These are phyloP conservation scores for Jamesozyma rosinii DNA, from an alignment of 805 yeast species.

Conservation along the genomic window DNA sequence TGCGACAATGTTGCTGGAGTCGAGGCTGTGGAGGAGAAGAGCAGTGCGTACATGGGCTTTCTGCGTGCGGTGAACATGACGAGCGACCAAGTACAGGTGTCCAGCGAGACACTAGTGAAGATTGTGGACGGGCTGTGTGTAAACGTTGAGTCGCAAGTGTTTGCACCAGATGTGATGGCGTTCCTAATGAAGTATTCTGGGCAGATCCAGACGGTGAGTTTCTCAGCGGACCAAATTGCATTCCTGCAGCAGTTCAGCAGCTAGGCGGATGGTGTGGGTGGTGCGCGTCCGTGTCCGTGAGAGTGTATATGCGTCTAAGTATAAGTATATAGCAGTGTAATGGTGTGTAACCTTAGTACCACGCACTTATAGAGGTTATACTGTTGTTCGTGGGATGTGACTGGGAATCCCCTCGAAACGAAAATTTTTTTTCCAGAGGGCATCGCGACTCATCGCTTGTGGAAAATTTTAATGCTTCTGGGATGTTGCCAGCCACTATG, in stretches of 20 bases:
- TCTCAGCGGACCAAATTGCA: constrained; percentile 17
- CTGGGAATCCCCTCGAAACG: too few species aligned
- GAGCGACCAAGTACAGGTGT: constrained; percentile 13
- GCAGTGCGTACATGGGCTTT: constrained; percentile 78
- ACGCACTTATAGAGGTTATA: too few species aligned
- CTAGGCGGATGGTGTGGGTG: too few species aligned
- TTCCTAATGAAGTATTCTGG: constrained; percentile 20
- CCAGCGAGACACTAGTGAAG: constrained; percentile 18
- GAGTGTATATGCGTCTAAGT: too few species aligned
- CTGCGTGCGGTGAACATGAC: constrained; percentile 44
- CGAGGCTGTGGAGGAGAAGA: constrained; percentile 81
- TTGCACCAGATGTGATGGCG: constrained; percentile 23
- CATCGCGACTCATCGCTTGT: too few species aligned
- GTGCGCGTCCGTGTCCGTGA: too few species aligned
- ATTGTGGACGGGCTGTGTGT: constrained; percentile 22
- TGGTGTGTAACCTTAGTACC: too few species aligned
- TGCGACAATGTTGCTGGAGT: constrained; percentile 55
- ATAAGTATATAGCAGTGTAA: too few species aligned
- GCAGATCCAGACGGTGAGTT: constrained; percentile 15
- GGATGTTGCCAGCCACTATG: too few species aligned
- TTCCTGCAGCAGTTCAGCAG: constrained; percentile 21
- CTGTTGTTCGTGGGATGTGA: too few species aligned
- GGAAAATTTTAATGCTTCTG: too few species aligned
- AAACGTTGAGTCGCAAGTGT: constrained; percentile 24
- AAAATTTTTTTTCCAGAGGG: too few species aligned